Evolutionary conservation across 768 basidiomycete genomes (phyloP).

Genomic region (Tylopilus cervinicoccineus): DNA sequence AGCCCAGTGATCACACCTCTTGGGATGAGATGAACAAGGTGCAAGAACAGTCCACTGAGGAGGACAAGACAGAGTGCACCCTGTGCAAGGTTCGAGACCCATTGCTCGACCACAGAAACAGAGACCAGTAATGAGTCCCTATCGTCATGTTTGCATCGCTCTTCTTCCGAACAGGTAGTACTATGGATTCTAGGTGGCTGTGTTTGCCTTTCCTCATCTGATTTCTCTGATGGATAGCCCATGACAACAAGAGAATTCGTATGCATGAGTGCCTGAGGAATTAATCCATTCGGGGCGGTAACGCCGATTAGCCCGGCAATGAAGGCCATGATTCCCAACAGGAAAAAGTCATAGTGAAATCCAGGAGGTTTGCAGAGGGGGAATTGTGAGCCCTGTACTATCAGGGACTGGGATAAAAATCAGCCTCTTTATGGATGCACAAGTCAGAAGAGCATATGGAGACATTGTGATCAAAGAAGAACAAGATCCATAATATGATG

Average conservation of each 20-base stretch:
- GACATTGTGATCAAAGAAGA: conserved; percentile 95
- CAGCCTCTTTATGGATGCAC: not conserved
- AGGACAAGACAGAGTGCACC: conserved; percentile 76
- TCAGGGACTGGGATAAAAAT: conserved; percentile 58
- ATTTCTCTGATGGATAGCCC: conserved; percentile 41
- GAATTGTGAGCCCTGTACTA: conserved; percentile 87
- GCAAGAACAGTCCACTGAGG: conserved; percentile 78
- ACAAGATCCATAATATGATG: conserved; percentile 81
- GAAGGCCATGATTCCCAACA: conserved; percentile 87
- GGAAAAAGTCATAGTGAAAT: conserved; percentile 86
- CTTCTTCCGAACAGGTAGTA: conserved; percentile 19
- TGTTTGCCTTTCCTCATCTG: conserved; percentile 34
- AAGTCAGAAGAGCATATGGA: conserved; percentile 46
- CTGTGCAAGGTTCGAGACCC: conserved; percentile 88
- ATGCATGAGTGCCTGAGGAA: conserved; percentile 91
- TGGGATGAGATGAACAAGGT: conserved; percentile 75
- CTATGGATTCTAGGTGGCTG: not conserved
- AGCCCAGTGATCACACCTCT: conserved; percentile 81
- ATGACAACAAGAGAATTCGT: conserved; percentile 76
- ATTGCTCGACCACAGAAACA: conserved; percentile 81
- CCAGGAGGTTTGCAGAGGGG: conserved; percentile 89
- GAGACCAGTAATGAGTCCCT: conserved; percentile 44
- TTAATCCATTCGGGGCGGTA: conserved; percentile 83
- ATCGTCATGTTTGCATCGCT: conserved; percentile 12
- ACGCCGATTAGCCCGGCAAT: conserved; percentile 82